Evolutionary conservation across 768 basidiomycete species (phyloP).

Genomic region (Megacollybia marginata): DNA sequence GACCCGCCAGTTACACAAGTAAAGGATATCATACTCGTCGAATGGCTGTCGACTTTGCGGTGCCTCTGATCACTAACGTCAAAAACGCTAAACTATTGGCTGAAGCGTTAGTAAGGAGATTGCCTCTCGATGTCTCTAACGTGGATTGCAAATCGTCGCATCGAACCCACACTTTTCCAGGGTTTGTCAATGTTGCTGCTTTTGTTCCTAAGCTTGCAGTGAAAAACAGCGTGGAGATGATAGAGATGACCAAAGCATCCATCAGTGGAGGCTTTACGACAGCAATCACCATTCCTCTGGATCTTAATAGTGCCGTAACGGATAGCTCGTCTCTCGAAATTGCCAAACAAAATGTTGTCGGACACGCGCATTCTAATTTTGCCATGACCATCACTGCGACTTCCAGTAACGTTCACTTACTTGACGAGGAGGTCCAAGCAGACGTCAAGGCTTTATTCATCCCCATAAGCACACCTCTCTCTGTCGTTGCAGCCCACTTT

Average conservation of each 20-base stretch:
- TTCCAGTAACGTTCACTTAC: conserved; percentile 46
- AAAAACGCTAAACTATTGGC: conserved; percentile 97
- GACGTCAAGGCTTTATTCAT: conserved; percentile 86
- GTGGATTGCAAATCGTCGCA: conserved; percentile 95
- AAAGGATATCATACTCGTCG: conserved; percentile 95
- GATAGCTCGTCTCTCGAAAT: conserved; percentile 63
- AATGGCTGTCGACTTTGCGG: conserved; percentile 98
- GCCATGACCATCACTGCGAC: conserved; percentile 77
- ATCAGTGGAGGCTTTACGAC: conserved; percentile 89
- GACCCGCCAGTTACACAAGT: conserved; percentile 94
- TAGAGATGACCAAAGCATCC: conserved; percentile 69
- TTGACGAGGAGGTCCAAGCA: conserved; percentile 71
- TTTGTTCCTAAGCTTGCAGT: conserved; percentile 72
- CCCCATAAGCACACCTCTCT: conserved; percentile 64
- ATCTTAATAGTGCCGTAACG: conserved; percentile 51
- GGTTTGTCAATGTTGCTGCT: conserved; percentile 80
- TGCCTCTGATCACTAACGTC: conserved; percentile 96
- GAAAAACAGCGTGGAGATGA: conserved; percentile 50
- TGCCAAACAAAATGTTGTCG: conserved; percentile 56
- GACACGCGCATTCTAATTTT: conserved; percentile 79
- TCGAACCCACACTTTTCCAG: conserved; percentile 84
- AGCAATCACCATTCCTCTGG: conserved; percentile 69
- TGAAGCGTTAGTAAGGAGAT: conserved; percentile 84
- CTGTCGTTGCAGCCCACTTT: conserved; percentile 81
- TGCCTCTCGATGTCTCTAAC: conserved; percentile 85